These are phyloP conservation scores for Ziziphus jujuba DNA, from an alignment of 306 rosid species.

Conservation along the genomic window DNA sequence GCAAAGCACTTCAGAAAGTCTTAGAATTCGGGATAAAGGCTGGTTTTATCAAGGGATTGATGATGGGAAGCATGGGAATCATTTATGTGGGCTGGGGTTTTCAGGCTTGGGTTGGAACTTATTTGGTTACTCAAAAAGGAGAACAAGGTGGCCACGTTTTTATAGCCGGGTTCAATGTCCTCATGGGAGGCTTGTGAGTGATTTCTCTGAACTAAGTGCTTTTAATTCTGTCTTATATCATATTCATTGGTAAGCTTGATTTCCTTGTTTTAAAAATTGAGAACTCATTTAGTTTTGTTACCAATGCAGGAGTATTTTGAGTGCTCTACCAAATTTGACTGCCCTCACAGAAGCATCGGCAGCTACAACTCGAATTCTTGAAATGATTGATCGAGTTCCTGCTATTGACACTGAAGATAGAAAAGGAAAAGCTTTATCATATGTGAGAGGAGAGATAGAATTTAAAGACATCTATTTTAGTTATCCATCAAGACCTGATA, in stretches of 20 bases:
- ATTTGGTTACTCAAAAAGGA: conserved; percentile 57
- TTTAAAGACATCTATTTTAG: conserved; percentile 56
- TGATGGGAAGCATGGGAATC: conserved; percentile 92
- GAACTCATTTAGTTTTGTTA: conserved; percentile 21
- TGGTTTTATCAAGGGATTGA: conserved; percentile 76
- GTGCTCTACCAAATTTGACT: conserved; percentile 87
- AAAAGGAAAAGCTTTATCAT: conserved; percentile 76
- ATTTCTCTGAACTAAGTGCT: conserved; percentile 15
- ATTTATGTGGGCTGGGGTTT: conserved; percentile 87
- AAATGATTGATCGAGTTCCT: conserved; percentile 71
- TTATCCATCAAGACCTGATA: conserved; percentile 78
- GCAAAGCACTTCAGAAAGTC: conserved; percentile 64
- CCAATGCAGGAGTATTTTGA: conserved; percentile 72
- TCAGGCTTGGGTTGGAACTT: conserved; percentile 93
- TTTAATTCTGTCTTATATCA: background rate
- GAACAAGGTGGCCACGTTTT: conserved; percentile 84
- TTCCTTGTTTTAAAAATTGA: background rate
- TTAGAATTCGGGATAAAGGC: conserved; percentile 66
- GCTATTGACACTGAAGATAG: conserved; percentile 64
- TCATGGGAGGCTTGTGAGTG: conserved; percentile 96
- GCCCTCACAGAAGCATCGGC: conserved; percentile 69
- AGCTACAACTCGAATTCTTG: conserved; percentile 64
- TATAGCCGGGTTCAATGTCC: conserved; percentile 79
- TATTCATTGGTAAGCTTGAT: conserved; percentile 1
- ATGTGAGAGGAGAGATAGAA: conserved; percentile 76